Evolutionary conservation across 2,329 filamentous ascomycete species (phyloP).

Genomic region (Apiospora phragmitis): DNA sequence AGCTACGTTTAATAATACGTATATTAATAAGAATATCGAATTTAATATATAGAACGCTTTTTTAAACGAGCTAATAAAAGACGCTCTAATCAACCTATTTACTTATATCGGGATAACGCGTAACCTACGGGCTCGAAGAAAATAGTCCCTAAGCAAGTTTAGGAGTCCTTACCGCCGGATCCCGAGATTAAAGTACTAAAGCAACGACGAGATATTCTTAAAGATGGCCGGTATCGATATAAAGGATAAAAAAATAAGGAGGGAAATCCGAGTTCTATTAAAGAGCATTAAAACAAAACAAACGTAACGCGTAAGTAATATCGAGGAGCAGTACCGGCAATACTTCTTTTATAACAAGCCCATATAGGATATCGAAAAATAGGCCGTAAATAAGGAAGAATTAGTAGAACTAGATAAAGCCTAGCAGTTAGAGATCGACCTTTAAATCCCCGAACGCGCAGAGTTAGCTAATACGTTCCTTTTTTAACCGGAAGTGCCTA

Average conservation of each 20-base stretch:
- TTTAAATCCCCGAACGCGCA: constrained; percentile 20
- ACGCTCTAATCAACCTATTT: constrained; percentile 22
- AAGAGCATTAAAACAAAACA: constrained; percentile 24
- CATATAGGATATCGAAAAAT: constrained; percentile 30
- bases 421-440: constrained; percentile 16
- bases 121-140: constrained; percentile 25
- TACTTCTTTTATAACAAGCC: constrained; percentile 30
- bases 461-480: constrained; percentile 18
- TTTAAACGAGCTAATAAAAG: constrained; percentile 24
- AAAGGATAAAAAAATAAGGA: constrained; percentile 22
- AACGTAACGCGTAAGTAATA: constrained; percentile 18
- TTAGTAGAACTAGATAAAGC: constrained; percentile 17
- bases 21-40: constrained; percentile 30
- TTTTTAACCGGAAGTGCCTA: constrained; percentile 18
- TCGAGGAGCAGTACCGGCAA: constrained; percentile 25
- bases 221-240: constrained; percentile 27
- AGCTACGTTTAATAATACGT: constrained; percentile 28
- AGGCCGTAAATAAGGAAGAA: constrained; percentile 20
- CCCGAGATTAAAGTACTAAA: constrained; percentile 28
- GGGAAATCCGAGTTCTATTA: constrained; percentile 25
- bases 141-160: constrained; percentile 32
- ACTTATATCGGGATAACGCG: constrained; percentile 27
- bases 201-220: constrained; percentile 22
- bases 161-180: constrained; percentile 24
- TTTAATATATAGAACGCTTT: constrained; percentile 32